These are phyloP conservation scores for Penicillium palitans DNA, from an alignment of 2,329 filamentous ascomycete species.

Conservation along the genomic window DNA sequence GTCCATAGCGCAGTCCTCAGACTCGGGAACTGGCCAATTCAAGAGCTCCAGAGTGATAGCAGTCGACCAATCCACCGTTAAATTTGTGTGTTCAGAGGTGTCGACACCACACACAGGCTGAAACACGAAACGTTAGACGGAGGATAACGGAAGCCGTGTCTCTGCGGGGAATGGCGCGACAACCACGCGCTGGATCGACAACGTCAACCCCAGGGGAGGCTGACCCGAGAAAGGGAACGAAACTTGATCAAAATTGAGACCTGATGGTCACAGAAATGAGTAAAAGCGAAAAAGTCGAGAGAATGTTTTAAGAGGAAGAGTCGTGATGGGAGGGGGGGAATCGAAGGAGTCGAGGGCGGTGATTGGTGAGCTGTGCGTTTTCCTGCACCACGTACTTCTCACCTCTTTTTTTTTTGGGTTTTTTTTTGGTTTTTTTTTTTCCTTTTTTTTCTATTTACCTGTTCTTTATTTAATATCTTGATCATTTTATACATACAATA, in stretches of 20 bases:
- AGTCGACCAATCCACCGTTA: neutral
- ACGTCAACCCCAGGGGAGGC: constrained; percentile 24
- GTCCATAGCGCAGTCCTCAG: constrained; percentile 36
- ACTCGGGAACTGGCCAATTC: constrained; percentile 11
- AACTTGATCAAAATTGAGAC: constrained; percentile 7
- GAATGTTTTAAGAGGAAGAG: constrained; percentile 14
- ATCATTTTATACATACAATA: neutral
- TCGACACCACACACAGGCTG: constrained; percentile 3
- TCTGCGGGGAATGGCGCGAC: constrained; percentile 31
- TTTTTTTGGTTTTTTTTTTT: constrained; percentile 1
- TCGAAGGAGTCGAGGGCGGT: constrained; percentile 18
- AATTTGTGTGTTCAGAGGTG: neutral
- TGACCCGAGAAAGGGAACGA: constrained; percentile 10
- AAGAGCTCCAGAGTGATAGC: neutral
- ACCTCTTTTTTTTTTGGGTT: constrained; percentile 4
- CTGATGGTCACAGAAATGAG: constrained; percentile 3
- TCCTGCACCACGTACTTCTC: constrained; percentile 11
- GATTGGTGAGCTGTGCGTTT: constrained; percentile 28
- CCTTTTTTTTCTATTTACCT: neutral
- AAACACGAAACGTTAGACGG: constrained; percentile 14
- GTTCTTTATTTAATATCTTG: neutral
- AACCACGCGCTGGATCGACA: constrained; percentile 25
- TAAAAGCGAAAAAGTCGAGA: constrained; percentile 6
- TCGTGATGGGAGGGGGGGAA: constrained; percentile 8
- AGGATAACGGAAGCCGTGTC: constrained; percentile 24